Percentiles rank a stretch among this genome's conserved stretches.
Conservation (phyloP, 805 yeast species). For the Priceomyces haplophilus region DNA sequence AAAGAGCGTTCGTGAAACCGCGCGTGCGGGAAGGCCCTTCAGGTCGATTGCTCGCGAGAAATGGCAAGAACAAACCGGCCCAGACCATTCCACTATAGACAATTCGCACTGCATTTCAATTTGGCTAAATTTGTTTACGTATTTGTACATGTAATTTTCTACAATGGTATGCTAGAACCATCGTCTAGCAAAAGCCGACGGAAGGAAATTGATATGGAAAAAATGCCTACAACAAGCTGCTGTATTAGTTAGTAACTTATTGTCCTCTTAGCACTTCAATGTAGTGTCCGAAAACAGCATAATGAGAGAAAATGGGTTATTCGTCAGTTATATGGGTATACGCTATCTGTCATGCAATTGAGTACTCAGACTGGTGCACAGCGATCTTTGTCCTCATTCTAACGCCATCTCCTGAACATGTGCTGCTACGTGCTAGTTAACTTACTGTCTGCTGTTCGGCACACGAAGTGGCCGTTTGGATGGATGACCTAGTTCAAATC, state of each 20-base stretch:
- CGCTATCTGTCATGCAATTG: slow-evolving; percentile 43
- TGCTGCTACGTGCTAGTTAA: not conserved
- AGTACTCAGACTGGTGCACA: slow-evolving; percentile 54
- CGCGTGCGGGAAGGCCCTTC: no score
- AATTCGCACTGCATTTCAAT: no score
- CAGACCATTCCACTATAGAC: not conserved
- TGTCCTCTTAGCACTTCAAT: not conserved
- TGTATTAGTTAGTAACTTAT: slow-evolving; percentile 2
- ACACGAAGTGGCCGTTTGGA: no score
- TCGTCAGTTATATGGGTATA: slow-evolving; percentile 48
- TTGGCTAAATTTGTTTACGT: not conserved
- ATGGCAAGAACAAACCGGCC: no score
- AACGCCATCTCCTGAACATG: not conserved
- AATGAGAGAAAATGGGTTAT: not conserved
- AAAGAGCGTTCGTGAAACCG: not conserved
- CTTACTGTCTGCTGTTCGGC: not conserved
- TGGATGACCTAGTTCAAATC: no score
- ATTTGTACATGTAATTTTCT: not conserved
- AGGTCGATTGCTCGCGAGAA: no score
- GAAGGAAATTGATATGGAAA: no score
- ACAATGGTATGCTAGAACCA: not conserved
- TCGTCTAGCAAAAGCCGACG: not conserved
- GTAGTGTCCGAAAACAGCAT: not conserved
- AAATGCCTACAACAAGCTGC: no score
- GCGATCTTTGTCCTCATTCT: slow-evolving; percentile 44